Conservation (phyloP, 352 stramenopile genomes). For the Blastocystis sp. region DNA sequence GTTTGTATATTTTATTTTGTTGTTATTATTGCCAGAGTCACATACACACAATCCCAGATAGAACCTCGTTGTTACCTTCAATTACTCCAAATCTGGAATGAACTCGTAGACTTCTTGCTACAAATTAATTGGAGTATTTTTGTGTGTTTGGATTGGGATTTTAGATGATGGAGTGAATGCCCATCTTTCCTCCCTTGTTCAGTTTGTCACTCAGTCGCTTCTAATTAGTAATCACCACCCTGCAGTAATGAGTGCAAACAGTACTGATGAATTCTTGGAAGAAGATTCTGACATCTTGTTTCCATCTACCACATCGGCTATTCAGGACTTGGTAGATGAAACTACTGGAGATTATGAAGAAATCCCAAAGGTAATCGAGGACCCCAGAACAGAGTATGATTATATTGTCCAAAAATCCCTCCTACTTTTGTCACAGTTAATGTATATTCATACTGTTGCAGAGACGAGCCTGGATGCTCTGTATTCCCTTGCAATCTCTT, state of each 20-base stretch:
- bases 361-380: not conserved
- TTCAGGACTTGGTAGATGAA: not conserved
- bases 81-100: conserved; percentile 12
- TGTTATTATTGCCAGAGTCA: not conserved
- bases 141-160: not conserved
- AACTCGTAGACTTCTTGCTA: not conserved
- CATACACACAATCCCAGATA: not conserved
- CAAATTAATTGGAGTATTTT: not conserved
- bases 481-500: not conserved
- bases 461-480: not conserved
- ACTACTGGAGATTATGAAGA: conserved; percentile 30
- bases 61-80: conserved; percentile 32
- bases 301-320: not conserved
- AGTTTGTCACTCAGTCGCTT: not conserved
- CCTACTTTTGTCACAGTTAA: not conserved
- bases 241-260: not conserved
- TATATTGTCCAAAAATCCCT: not conserved
- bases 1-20: not conserved
- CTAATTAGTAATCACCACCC: not conserved
- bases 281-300: not conserved
- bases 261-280: conserved; percentile 35
- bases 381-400: not conserved
- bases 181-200: not conserved
- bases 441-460: not conserved
- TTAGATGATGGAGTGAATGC: not conserved